Conservation (phyloP, 495 filamentous ascomycete species). For the Pseudomonodictys pantanalensis region DNA sequence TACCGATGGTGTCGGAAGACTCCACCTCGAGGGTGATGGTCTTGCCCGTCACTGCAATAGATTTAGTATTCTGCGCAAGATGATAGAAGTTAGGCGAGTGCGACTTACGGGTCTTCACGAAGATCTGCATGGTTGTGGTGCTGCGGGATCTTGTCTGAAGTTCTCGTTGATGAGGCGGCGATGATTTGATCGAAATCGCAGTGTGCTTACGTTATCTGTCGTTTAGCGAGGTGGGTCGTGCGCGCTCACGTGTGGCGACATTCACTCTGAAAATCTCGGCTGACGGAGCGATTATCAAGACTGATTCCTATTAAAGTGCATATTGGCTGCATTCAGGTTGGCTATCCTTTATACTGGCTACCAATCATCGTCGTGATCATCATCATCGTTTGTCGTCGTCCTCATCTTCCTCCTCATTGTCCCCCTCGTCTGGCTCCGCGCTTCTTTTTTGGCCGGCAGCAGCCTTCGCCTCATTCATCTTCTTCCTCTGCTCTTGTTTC, state of each 20-base stretch:
- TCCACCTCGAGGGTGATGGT: constrained; percentile 99
- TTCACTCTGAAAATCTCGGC: no score
- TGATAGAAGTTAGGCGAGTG: constrained; percentile 23
- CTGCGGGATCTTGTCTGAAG: constrained; percentile 23
- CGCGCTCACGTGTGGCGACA: background rate
- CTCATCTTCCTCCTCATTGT: no score
- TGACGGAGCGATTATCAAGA: no score
- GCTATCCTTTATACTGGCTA: no score
- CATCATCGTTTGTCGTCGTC: no score
- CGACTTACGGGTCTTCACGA: constrained; percentile 48
- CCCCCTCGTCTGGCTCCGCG: no score
- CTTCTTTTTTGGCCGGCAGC: no score
- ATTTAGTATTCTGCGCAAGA: constrained; percentile 28
- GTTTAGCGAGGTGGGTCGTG: background rate
- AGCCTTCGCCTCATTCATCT: constrained; percentile 38
- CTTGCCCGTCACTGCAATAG: constrained; percentile 91
- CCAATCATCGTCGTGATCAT: no score
- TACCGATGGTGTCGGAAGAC: constrained; percentile 92
- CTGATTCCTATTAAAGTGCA: no score
- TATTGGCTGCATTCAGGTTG: no score
- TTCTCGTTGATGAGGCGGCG: constrained; percentile 3
- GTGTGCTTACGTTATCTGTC: constrained; percentile 6
- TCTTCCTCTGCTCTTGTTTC: constrained; percentile 39
- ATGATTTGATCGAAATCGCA: background rate
- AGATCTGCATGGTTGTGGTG: constrained; percentile 33